These are phyloP conservation scores for Clathrus columnatus DNA, from an alignment of 768 basidiomycete genomes.

Conservation along the genomic window DNA sequence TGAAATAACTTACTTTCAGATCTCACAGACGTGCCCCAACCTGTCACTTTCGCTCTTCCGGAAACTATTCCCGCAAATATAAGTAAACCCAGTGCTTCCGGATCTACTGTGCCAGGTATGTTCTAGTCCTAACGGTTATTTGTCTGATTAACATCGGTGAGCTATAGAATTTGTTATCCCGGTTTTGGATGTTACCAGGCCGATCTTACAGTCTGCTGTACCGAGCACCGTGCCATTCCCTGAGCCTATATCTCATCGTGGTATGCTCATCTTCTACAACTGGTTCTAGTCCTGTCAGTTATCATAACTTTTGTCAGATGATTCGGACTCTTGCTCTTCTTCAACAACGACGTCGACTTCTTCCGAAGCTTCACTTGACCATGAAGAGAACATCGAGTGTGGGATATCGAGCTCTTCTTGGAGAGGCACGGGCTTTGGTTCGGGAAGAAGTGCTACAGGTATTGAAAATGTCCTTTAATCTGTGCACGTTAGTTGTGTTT, in stretches of 20 bases:
- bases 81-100: background rate
- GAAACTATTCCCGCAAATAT: background rate
- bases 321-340: background rate
- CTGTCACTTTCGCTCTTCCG: background rate
- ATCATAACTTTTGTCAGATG: background rate
- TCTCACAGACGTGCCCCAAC: background rate
- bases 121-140: background rate
- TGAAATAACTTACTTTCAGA: background rate
- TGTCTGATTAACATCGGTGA: background rate
- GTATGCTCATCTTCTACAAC: background rate
- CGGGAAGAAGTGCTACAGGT: background rate
- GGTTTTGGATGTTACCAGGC: background rate
- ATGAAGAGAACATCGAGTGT: no score
- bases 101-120: background rate
- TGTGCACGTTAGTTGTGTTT: background rate
- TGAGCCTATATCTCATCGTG: background rate
- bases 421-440: background rate
- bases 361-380: background rate
- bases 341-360: no score
- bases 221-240: no score
- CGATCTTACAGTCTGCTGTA: background rate
- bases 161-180: background rate
- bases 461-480: background rate
- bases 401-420: background rate
- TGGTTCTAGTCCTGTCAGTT: background rate